Base-by-base conservation (phyloP, 208 protist species). In the Trypanosoma mega region DNA sequence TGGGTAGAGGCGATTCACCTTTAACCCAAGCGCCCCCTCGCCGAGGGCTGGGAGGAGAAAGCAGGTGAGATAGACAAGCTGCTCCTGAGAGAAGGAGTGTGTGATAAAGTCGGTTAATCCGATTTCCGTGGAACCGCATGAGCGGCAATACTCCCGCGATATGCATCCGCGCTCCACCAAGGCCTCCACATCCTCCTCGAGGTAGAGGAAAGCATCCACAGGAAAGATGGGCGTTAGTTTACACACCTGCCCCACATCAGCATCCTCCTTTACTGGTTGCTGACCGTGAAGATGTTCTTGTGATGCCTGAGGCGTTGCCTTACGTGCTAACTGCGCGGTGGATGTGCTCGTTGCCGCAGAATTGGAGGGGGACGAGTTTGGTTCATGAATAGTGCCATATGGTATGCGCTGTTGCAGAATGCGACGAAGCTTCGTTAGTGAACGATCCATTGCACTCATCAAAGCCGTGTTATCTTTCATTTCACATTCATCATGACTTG, bases 31-130 rank as follows among this genome's bases (percentile, higher is more conserved):
- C 0, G 47, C 36, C 18, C 37, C 0, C 16, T 53, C 33, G 41
- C 62, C 34, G 36, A 65, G 41, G 9, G 73, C 24, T 48, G 80
- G 64, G 43, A 87, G 41, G 11, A 92, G 66, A 67, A 72, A 89
- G 63, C 79, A 86, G 39, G 68, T 80, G 12, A 94, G 47, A 68
- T 78, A 94, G 8, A 92, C 23, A 12, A 94, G 72, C 57, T 94
- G 82, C 24, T 94, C 82, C 44, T 80, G 68, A 4, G 83, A 85
- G 57, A 94, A 88, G 67, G 81, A 90, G 70, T 94, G 87, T 18
- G 87, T 90, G 49, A 94, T 90, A 43, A 87, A 94, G 18, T 89
- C 76, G 11, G 69, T 49, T 9, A 82, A 55, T 3, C 63, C 81
- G 60, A 92, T 69, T 14, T 83, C 65, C 3, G 63, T 75, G 26